phyloP scores from a whole-genome alignment of 352 stramenopile species.

The Globisporangium barbulae region DNA sequence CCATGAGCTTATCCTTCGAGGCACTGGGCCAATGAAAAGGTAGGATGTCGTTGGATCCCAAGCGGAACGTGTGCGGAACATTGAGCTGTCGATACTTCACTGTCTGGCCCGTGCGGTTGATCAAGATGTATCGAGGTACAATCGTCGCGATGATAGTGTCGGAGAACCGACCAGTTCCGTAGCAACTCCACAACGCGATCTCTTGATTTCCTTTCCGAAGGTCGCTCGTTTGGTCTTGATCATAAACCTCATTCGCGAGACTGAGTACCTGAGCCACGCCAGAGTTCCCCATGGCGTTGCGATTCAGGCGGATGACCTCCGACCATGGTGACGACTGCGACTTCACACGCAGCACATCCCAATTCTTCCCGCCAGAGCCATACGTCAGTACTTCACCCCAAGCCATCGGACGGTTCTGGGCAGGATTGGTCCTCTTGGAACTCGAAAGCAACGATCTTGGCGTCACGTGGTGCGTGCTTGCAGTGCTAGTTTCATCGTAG shows the following conservation, averaged over 20 bases:
- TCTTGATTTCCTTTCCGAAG: constrained; percentile 70
- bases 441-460: constrained; percentile 70
- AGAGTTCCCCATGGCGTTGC: constrained; percentile 88
- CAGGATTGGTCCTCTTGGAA: constrained; percentile 71
- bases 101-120: constrained; percentile 80
- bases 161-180: constrained; percentile 75
- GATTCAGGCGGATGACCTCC: constrained; percentile 80
- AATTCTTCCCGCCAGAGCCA: constrained; percentile 69
- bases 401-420: constrained; percentile 72
- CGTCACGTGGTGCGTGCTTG: constrained; percentile 79
- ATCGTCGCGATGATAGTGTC: constrained; percentile 87
- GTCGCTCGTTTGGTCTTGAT: constrained; percentile 59
- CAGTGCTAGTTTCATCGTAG: constrained; percentile 85
- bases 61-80: constrained; percentile 66
- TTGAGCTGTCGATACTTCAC: constrained; percentile 85
- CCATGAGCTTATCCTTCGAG: constrained; percentile 71
- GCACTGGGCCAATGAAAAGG: constrained; percentile 86
- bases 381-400: constrained; percentile 81
- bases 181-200: constrained; percentile 83
- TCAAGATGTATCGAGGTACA: constrained; percentile 84
- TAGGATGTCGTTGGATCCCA: constrained; percentile 71
- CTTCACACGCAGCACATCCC: constrained; percentile 81
- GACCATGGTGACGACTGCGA: constrained; percentile 78
- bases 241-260: constrained; percentile 61
- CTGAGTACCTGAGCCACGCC: constrained; percentile 85